Percentiles rank a stretch among this genome's conserved stretches.
Conservation (phyloP, 768 basidiomycete genomes). For the Tricholoma terreum region DNA sequence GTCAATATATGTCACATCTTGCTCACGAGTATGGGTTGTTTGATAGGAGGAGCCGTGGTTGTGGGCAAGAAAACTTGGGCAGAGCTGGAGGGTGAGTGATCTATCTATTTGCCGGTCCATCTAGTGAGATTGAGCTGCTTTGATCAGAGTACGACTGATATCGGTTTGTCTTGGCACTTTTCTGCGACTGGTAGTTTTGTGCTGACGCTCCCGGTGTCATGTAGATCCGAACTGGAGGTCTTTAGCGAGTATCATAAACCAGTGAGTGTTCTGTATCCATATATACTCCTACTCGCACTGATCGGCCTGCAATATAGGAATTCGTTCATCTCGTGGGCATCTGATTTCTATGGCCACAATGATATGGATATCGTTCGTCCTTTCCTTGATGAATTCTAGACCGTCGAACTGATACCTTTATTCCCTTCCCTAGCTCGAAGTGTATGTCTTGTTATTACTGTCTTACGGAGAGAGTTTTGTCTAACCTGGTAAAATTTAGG, state of each 20-base stretch:
- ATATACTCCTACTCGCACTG: background rate
- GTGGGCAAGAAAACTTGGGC: slow-evolving; percentile 46
- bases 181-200: background rate
- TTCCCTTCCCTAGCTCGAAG: slow-evolving; percentile 42
- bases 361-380: slow-evolving; percentile 62
- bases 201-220: background rate
- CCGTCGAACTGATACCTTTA: background rate
- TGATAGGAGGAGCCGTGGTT: slow-evolving; percentile 55
- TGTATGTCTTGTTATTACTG: slow-evolving; percentile 32
- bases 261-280: slow-evolving; percentile 29
- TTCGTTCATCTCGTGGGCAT: slow-evolving; percentile 62
- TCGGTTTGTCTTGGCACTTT: slow-evolving; percentile 18
- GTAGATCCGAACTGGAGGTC: slow-evolving; percentile 47
- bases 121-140: background rate
- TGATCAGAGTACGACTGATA: slow-evolving; percentile 51
- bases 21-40: background rate
- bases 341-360: slow-evolving; percentile 64
- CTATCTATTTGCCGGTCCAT: background rate
- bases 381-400: background rate
- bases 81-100: slow-evolving; percentile 59
- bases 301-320: slow-evolving; percentile 37
- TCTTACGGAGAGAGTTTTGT: background rate
- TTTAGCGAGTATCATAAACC: slow-evolving; percentile 56
- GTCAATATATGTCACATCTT: background rate
- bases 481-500: slow-evolving; percentile 23